phyloP scores from a whole-genome alignment of 2,329 filamentous ascomycete genomes.

The Cordyceps farinosa region DNA sequence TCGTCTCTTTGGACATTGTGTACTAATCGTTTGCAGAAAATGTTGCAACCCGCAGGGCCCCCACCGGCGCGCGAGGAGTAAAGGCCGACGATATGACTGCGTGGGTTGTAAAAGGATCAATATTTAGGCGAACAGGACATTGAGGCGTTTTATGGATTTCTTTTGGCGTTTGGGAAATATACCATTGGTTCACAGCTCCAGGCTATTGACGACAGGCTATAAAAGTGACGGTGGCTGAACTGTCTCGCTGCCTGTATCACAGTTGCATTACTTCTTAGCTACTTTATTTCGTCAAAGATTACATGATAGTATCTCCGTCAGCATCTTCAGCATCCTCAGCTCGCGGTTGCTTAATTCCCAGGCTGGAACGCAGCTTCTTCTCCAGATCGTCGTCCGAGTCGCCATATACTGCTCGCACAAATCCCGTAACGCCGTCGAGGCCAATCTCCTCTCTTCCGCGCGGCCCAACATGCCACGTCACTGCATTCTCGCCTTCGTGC shows the following conservation, averaged over 20 bases:
- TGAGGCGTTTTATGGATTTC: constrained; percentile 12
- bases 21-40: constrained; percentile 49
- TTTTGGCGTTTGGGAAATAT: constrained; percentile 26
- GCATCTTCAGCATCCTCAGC: constrained; percentile 27
- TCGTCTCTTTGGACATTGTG: not conserved
- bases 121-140: not conserved
- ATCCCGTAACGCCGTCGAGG: constrained; percentile 65
- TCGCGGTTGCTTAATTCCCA: constrained; percentile 46
- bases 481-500: constrained; percentile 65
- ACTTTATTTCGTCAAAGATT: not conserved
- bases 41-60: constrained; percentile 60
- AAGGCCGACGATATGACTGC: not conserved
- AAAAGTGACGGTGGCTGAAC: not conserved
- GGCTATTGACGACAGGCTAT: not conserved
- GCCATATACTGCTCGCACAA: constrained; percentile 62
- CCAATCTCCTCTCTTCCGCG: constrained; percentile 83
- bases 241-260: not conserved
- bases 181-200: constrained; percentile 19
- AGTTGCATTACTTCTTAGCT: not conserved
- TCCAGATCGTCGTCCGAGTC: constrained; percentile 53
- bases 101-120: not conserved
- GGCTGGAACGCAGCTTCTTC: constrained; percentile 56
- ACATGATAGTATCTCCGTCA: constrained; percentile 19
- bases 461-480: constrained; percentile 81
- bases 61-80: constrained; percentile 55